phyloP scores from a whole-genome alignment of 768 basidiomycete species.

The Cyclocybe cylindracea region DNA sequence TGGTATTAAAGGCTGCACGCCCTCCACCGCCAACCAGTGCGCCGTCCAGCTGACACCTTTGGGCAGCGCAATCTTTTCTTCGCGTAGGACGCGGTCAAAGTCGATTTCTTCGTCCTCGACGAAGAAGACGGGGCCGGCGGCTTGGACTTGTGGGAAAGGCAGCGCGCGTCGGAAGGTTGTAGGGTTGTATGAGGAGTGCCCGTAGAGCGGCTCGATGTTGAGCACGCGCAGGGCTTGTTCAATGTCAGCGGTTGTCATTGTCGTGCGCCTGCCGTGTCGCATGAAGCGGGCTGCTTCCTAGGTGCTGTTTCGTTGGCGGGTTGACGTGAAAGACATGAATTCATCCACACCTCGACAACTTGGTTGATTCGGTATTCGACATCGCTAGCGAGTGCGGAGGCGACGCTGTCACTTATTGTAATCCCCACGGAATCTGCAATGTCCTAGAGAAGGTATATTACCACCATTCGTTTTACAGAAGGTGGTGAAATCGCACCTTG shows the following conservation, averaged over 20 bases:
- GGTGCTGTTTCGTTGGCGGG: constrained; percentile 2
- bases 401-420: constrained; percentile 76
- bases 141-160: constrained; percentile 48
- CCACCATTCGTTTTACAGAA: neutral
- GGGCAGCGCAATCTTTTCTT: constrained; percentile 81
- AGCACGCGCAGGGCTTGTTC: constrained; percentile 92
- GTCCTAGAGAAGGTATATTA: constrained; percentile 54
- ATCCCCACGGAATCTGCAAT: constrained; percentile 88
- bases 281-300: constrained; percentile 97
- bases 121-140: constrained; percentile 81
- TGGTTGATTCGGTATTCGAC: constrained; percentile 97
- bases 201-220: constrained; percentile 96
- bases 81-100: constrained; percentile 86
- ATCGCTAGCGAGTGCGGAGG: constrained; percentile 88
- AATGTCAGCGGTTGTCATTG: constrained; percentile 86
- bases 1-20: constrained; percentile 94
- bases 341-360: constrained; percentile 74
- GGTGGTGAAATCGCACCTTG: constrained; percentile 41
- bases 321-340: neutral
- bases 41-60: constrained; percentile 87
- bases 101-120: constrained; percentile 98
- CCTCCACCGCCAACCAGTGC: constrained; percentile 98
- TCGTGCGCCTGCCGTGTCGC: constrained; percentile 91
- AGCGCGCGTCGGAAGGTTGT: constrained; percentile 62
- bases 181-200: constrained; percentile 69